Percentiles rank a stretch among this genome's conserved stretches.
These are phyloP conservation scores for Clarireedia hainanense DNA, from an alignment of 2,329 filamentous ascomycete genomes.

Conservation along the genomic window DNA sequence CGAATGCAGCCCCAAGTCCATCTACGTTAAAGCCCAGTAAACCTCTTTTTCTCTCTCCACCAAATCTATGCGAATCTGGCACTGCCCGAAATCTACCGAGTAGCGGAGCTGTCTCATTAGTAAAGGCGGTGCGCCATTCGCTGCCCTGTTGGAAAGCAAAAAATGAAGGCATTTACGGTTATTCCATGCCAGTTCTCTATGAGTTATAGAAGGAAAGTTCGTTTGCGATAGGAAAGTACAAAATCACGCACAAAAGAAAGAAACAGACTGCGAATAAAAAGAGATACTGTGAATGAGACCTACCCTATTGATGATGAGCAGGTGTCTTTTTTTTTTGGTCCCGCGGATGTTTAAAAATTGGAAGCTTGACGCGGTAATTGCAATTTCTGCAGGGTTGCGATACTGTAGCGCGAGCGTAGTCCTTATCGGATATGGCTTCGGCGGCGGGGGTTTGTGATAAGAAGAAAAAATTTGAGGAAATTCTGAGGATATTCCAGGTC, in stretches of 20 bases:
- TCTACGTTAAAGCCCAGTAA: slow-evolving; percentile 37
- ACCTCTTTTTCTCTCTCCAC: slow-evolving; percentile 32
- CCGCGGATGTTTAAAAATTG: neutral
- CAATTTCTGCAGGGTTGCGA: neutral
- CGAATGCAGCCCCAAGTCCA: slow-evolving; percentile 28
- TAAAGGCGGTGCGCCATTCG: slow-evolving; percentile 45
- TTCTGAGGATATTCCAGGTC: neutral
- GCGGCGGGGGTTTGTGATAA: neutral
- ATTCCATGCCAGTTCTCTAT: neutral
- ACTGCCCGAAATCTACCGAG: slow-evolving; percentile 60
- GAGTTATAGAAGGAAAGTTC: neutral
- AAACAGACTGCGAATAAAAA: neutral
- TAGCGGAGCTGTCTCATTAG: slow-evolving; percentile 48
- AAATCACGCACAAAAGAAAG: neutral
- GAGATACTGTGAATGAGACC: neutral
- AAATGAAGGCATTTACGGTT: slow-evolving; percentile 49
- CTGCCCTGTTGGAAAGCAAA: slow-evolving; percentile 60
- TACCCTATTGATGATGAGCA: neutral
- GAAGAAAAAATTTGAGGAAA: neutral
- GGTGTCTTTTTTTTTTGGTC: neutral
- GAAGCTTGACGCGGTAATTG: neutral
- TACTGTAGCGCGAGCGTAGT: neutral
- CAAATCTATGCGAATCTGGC: slow-evolving; percentile 33
- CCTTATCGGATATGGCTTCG: neutral
- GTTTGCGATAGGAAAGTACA: neutral